Base-by-base conservation (phyloP, 371 early-diverging fungal genomes). In the Batrachochytrium dendrobatidis region DNA sequence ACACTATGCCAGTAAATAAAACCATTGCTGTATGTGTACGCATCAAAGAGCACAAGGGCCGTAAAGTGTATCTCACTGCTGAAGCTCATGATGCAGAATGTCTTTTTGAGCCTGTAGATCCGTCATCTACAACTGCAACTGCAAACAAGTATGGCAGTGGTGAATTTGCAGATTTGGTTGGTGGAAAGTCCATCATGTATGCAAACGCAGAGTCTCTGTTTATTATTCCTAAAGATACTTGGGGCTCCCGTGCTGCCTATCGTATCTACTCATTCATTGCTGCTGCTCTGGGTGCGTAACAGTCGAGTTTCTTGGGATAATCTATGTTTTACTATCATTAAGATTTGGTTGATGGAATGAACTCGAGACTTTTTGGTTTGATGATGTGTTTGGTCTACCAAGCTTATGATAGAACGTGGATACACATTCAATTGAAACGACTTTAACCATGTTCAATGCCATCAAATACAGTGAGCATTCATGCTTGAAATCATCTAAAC, bases 11-110 rank as follows among this genome's bases (percentile, higher is more conserved):
- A 28, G 78, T 86, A 0, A 76, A 82, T 54, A 82, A 83, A 66
- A 77, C 85, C 67, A 67, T 87, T 30, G 74, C 86, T 18, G 55
- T 86, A 26, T 71, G 74, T 5, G 80, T 84, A 32, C 78, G 83
- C 64, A 54, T 88, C 31, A 72, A 77, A 34, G 70, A 67, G 1
- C 31, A 76, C 12, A 85, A 87, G 46, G 87, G 88, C n/a, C 80
- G 87, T 56, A 90, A 90, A 74, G 88, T 83, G 2, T 81, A 65
- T 58, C 79, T 86, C 48, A 71, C 75, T 56, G 88, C 84, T 0
- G 77, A 77, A 59, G 44, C 46, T 20, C 63, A 53, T 28, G 51
- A 34, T 18, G 57, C 45, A 17, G 52, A 56, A 8, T 30, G 48
- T 15, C 10, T 28, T 56, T 17, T 5, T 6, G 22, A 26, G 44